Percentiles rank a stretch among this genome's conserved stretches.
Conservation (phyloP, 2,329 filamentous ascomycete species). For the Zalaria obscura region DNA sequence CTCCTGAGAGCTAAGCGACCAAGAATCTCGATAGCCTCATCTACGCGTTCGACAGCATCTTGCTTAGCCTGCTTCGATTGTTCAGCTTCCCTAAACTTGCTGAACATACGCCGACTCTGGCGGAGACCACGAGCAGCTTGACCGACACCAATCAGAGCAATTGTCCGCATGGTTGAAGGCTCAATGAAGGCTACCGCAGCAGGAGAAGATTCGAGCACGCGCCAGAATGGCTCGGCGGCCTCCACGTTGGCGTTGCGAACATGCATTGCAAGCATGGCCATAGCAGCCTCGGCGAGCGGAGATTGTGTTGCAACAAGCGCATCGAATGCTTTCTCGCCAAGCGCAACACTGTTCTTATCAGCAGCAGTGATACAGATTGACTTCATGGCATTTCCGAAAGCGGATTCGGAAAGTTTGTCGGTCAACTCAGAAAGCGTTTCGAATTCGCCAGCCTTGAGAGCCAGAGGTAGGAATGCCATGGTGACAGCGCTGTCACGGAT, state of each 20-base stretch:
- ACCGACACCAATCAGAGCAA: conserved; percentile 75
- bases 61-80: conserved; percentile 31
- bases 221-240: conserved; percentile 69
- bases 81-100: conserved; percentile 56
- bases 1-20: conserved; percentile 42
- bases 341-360: conserved; percentile 57
- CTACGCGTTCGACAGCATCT: conserved; percentile 63
- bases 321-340: conserved; percentile 46
- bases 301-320: conserved; percentile 35
- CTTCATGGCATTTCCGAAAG: conserved; percentile 50
- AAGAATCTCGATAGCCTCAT: conserved; percentile 67
- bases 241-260: conserved; percentile 69
- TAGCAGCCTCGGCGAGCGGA: conserved; percentile 42
- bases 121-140: conserved; percentile 68
- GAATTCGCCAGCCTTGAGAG: conserved; percentile 56
- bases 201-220: conserved; percentile 48
- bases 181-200: conserved; percentile 61
- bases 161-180: conserved; percentile 77
- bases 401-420: conserved; percentile 41
- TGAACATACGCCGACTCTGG: conserved; percentile 75
- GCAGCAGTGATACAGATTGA: conserved; percentile 65
- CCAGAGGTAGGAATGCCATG: conserved; percentile 65
- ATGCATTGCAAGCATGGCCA: conserved; percentile 76
- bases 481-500: conserved; percentile 60
- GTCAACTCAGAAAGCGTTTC: conserved; percentile 63